Evolutionary conservation across 2,329 filamentous ascomycete species (phyloP).

Genomic region (Apiospora rasikravindrae): DNA sequence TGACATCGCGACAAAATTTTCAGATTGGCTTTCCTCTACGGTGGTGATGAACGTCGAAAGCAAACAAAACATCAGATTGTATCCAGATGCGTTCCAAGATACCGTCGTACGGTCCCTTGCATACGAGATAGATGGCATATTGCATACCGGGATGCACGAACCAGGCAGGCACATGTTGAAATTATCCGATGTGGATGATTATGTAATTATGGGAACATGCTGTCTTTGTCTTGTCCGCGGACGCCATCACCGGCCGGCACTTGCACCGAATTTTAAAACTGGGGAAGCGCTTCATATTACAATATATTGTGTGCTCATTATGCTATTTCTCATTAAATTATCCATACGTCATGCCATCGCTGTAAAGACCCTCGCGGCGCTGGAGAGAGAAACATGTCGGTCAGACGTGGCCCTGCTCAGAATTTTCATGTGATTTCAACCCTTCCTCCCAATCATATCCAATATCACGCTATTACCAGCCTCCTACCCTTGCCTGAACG

Average conservation of each 20-base stretch:
- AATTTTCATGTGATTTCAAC: not conserved
- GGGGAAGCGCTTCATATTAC: not conserved
- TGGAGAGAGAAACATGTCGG: not conserved
- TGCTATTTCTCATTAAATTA: not conserved
- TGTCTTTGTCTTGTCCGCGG: not conserved
- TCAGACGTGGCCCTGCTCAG: not conserved
- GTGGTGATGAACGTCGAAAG: not conserved
- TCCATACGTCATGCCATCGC: not conserved
- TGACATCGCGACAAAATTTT: not conserved
- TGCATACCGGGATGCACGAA: not conserved
- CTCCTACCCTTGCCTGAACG: not conserved
- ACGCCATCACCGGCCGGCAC: not conserved
- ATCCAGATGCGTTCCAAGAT: constrained; percentile 5
- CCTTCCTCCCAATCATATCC: not conserved
- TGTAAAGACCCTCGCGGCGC: not conserved
- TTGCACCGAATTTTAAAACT: not conserved
- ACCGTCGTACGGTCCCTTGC: constrained; percentile 7
- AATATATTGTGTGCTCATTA: not conserved
- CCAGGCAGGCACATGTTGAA: not conserved
- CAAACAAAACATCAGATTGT: not conserved
- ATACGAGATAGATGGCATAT: not conserved
- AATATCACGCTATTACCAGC: not conserved
- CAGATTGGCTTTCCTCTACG: not conserved
- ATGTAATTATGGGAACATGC: not conserved
- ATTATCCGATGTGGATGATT: not conserved